These are phyloP conservation scores for Leucaena leucocephala DNA, from an alignment of 306 rosid species.

Conservation along the genomic window DNA sequence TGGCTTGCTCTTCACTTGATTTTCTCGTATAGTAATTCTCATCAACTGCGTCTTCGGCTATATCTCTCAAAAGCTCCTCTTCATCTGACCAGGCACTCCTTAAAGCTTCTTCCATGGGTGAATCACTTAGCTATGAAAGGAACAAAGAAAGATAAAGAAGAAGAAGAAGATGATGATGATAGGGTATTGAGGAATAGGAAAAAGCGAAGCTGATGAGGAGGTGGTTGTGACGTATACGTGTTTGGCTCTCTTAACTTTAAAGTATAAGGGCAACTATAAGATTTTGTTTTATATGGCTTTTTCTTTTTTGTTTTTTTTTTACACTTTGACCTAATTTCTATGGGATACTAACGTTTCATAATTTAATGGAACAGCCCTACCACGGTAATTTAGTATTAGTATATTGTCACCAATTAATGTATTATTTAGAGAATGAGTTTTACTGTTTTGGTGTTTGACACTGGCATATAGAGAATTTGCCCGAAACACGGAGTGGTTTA, in stretches of 20 bases:
- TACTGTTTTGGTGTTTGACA: neutral
- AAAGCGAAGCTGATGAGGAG: slow-evolving; percentile 69
- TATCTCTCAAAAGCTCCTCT: slow-evolving; percentile 55
- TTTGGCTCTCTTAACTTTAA: slow-evolving; percentile 57
- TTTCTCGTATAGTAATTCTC: neutral
- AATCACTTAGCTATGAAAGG: slow-evolving; percentile 27
- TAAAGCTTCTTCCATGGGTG: slow-evolving; percentile 45
- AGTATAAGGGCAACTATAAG: slow-evolving; percentile 38
- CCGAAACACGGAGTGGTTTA: no score
- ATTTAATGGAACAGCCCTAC: neutral
- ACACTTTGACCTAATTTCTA: slow-evolving; percentile 59
- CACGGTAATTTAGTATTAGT: neutral
- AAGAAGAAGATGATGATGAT: slow-evolving; percentile 22
- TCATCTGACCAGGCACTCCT: slow-evolving; percentile 52
- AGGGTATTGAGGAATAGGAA: slow-evolving; percentile 33
- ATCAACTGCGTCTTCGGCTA: neutral
- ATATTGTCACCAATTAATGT: no score
- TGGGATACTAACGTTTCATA: neutral
- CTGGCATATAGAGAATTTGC: neutral
- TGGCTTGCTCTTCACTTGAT: neutral
- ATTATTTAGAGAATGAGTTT: neutral
- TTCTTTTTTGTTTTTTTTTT: slow-evolving; percentile 31
- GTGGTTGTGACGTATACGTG: slow-evolving; percentile 58
- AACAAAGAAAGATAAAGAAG: slow-evolving; percentile 19
- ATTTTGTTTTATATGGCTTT: slow-evolving; percentile 49